These are phyloP conservation scores for Leishmania arabica DNA, from an alignment of 208 protist genomes.

Conservation along the genomic window DNA sequence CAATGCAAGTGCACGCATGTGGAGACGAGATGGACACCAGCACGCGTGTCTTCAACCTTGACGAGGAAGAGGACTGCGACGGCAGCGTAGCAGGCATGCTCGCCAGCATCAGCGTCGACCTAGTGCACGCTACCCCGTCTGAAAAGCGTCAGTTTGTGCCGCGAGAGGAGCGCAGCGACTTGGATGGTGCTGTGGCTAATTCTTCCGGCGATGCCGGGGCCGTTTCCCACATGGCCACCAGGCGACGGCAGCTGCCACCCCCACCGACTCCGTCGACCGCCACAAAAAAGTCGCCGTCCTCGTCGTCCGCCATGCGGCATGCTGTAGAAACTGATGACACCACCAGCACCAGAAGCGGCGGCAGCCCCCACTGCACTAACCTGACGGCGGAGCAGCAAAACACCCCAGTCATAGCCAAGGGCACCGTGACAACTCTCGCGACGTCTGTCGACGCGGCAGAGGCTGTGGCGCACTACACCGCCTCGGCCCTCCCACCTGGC, in stretches of 20 bases:
- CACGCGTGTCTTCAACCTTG: background rate
- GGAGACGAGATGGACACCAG: background rate
- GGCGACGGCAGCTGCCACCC: constrained; percentile 18
- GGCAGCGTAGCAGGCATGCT: background rate
- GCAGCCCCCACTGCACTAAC: constrained; percentile 1
- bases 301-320: constrained; percentile 13
- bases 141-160: background rate
- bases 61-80: background rate
- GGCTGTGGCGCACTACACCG: constrained; percentile 22
- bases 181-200: background rate
- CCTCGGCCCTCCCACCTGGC: constrained; percentile 24
- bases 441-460: constrained; percentile 15
- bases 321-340: background rate
- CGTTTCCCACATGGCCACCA: background rate
- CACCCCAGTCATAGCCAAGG: constrained; percentile 8
- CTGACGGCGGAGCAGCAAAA: constrained; percentile 22
- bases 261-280: constrained; percentile 9
- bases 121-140: background rate
- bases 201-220: background rate
- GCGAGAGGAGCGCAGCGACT: background rate
- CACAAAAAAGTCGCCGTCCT: constrained; percentile 6
- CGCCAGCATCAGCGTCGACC: background rate
- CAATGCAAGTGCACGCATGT: background rate
- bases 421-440: constrained; percentile 7
- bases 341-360: background rate